Conservation (phyloP, 768 basidiomycete species). For the Rhodotorula babjevae region DNA sequence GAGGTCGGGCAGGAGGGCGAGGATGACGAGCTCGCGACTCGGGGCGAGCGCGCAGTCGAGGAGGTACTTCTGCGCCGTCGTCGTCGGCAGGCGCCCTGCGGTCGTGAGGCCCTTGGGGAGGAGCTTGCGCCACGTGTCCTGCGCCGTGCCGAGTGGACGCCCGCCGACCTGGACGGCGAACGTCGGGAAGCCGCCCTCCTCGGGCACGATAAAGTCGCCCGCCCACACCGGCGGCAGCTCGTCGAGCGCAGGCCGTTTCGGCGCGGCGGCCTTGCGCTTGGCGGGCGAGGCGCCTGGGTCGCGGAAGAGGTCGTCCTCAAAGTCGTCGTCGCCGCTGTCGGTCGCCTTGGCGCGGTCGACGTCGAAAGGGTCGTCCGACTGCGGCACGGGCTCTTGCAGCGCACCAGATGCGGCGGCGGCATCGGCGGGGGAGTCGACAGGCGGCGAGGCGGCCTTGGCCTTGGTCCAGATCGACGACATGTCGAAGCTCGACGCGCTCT, state of each 20-base stretch:
- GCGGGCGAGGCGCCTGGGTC: slow-evolving; percentile 7
- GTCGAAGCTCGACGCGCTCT: slow-evolving; percentile 36
- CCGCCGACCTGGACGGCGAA: slow-evolving; percentile 74
- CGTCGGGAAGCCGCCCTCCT: slow-evolving; percentile 62
- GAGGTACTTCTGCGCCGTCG: slow-evolving; percentile 72
- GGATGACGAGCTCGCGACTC: slow-evolving; percentile 71
- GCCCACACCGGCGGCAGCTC: slow-evolving; percentile 35
- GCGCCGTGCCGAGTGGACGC: slow-evolving; percentile 56
- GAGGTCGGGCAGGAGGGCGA: slow-evolving; percentile 65
- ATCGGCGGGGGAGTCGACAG: neutral
- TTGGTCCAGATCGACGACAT: slow-evolving; percentile 41
- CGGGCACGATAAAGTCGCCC: slow-evolving; percentile 38
- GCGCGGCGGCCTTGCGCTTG: neutral
- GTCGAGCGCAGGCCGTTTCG: neutral
- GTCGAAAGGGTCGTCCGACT: slow-evolving; percentile 2
- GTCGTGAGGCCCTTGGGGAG: slow-evolving; percentile 70
- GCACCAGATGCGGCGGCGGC: neutral
- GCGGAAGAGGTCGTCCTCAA: slow-evolving; percentile 73
- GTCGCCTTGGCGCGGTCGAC: neutral
- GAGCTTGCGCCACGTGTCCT: slow-evolving; percentile 67
- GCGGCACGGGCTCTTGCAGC: neutral
- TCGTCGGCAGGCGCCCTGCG: slow-evolving; percentile 74
- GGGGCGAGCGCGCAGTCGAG: slow-evolving; percentile 71
- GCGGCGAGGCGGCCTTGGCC: slow-evolving; percentile 33
- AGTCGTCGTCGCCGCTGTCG: slow-evolving; percentile 63